These are phyloP conservation scores for Lavandula angustifolia DNA, from an alignment of 257 asterid genomes.

Conservation along the genomic window DNA sequence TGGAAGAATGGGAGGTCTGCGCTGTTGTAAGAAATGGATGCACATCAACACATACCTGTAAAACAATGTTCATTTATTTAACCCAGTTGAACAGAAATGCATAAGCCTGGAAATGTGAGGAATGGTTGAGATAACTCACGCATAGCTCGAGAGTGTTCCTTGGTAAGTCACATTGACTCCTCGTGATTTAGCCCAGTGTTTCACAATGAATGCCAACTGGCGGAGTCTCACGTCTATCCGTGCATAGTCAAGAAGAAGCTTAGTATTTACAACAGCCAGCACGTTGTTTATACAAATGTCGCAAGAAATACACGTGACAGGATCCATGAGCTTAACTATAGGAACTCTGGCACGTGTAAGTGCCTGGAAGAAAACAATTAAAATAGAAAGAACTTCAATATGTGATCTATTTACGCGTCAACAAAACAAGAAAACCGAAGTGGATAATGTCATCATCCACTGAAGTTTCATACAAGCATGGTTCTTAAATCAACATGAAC, in stretches of 20 bases:
- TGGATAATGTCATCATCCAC: background rate
- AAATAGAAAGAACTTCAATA: slow-evolving; percentile 6
- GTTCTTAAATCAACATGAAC: background rate
- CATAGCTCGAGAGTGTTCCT: slow-evolving; percentile 97
- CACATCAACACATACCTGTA: slow-evolving; percentile 97
- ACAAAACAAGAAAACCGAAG: background rate
- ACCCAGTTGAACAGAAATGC: slow-evolving; percentile 30
- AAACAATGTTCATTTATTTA: slow-evolving; percentile 28
- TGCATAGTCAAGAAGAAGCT: slow-evolving; percentile 88
- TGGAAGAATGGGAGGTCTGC: slow-evolving; percentile 92
- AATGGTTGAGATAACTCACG: slow-evolving; percentile 57
- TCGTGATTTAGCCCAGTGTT: slow-evolving; percentile 96
- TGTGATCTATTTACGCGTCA: background rate
- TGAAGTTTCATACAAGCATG: background rate
- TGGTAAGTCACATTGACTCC: slow-evolving; percentile 88
- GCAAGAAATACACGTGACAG: slow-evolving; percentile 80
- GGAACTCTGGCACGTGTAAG: slow-evolving; percentile 98
- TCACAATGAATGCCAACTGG: slow-evolving; percentile 89
- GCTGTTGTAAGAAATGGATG: slow-evolving; percentile 93
- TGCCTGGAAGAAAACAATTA: slow-evolving; percentile 59
- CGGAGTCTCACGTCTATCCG: slow-evolving; percentile 75
- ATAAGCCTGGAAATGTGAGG: slow-evolving; percentile 19
- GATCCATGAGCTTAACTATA: slow-evolving; percentile 96
- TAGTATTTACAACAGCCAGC: slow-evolving; percentile 89
- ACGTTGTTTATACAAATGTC: slow-evolving; percentile 90